Evolutionary conservation across 2,329 filamentous ascomycete species (phyloP).

Genomic region (Graphilbum fragrans): DNA sequence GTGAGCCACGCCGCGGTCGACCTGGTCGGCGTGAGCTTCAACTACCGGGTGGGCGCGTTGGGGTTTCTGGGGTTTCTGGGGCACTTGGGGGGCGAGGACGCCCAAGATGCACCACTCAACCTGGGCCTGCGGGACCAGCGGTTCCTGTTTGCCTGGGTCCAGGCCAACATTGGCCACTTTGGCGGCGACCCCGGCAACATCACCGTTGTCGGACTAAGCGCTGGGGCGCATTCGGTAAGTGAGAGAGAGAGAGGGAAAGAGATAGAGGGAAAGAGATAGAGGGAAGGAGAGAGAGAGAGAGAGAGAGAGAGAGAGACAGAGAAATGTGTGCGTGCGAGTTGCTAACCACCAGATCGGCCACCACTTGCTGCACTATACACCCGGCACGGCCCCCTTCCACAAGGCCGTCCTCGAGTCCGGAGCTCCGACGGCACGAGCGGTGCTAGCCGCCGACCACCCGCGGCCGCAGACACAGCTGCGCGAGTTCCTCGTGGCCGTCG

Average conservation of each 20-base stretch:
- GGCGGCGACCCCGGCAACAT: slow-evolving; percentile 46
- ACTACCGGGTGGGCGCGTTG: slow-evolving; percentile 53
- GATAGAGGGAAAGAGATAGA: no score
- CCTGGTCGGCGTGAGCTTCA: slow-evolving; percentile 47
- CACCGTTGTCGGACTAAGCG: slow-evolving; percentile 49
- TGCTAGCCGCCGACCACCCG: slow-evolving; percentile 40
- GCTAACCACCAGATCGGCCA: slow-evolving; percentile 44
- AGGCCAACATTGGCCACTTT: slow-evolving; percentile 44
- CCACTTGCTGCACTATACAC: slow-evolving; percentile 42
- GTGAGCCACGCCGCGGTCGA: slow-evolving; percentile 40
- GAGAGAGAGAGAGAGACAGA: no score
- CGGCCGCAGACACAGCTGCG: slow-evolving; percentile 43
- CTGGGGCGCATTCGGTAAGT: slow-evolving; percentile 48
- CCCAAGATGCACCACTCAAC: slow-evolving; percentile 46
- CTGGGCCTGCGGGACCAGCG: slow-evolving; percentile 53
- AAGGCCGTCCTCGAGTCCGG: slow-evolving; percentile 47
- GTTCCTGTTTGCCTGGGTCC: slow-evolving; percentile 46
- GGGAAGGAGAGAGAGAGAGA: no score
- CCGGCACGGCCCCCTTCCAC: slow-evolving; percentile 29
- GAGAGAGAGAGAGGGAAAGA: no score
- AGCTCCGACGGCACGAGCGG: slow-evolving; percentile 40
- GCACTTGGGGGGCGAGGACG: not conserved
- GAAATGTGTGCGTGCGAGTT: not conserved
- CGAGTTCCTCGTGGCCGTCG: slow-evolving; percentile 39
- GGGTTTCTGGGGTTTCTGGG: slow-evolving; percentile 47